Conservation (phyloP, 148 eudicot species). For the Pouteria glomerata region DNA sequence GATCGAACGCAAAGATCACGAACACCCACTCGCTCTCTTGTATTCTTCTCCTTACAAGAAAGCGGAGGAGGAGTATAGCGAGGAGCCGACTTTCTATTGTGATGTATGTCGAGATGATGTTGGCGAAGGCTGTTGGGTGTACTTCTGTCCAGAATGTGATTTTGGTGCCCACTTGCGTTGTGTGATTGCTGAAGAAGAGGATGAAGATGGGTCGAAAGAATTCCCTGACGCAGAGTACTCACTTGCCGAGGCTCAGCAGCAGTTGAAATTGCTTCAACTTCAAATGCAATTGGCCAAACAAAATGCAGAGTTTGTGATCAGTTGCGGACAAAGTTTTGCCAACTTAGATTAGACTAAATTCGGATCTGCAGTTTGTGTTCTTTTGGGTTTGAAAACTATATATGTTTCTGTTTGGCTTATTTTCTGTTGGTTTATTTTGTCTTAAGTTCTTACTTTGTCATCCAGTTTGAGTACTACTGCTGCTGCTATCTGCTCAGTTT, state of each 20-base stretch:
- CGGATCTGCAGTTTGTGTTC: too few relatives aligned
- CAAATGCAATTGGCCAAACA: neutral
- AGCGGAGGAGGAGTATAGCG: neutral
- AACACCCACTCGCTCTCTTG: slow-evolving; percentile 21
- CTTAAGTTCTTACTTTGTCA: too few relatives aligned
- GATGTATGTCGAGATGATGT: slow-evolving; percentile 18
- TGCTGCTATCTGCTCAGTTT: too few relatives aligned
- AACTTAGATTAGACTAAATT: neutral
- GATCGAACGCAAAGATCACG: slow-evolving; percentile 22
- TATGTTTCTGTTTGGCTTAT: neutral
- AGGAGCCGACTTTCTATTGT: slow-evolving; percentile 12
- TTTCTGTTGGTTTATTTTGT: too few relatives aligned
- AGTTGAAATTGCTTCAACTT: neutral
- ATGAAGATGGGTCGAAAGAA: too few relatives aligned
- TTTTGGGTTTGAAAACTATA: neutral
- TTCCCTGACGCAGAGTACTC: neutral
- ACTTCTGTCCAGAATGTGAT: slow-evolving; percentile 17
- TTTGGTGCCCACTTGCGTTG: slow-evolving; percentile 5
- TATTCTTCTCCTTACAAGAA: slow-evolving; percentile 9
- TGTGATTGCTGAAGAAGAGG: neutral
- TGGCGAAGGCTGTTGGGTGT: slow-evolving; percentile 19
- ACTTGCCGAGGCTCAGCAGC: neutral
- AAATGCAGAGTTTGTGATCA: neutral
- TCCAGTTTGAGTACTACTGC: too few relatives aligned
- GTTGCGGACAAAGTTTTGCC: neutral